phyloP scores from a whole-genome alignment of 2,329 filamentous ascomycete genomes.

The Nemania bipapillata region DNA sequence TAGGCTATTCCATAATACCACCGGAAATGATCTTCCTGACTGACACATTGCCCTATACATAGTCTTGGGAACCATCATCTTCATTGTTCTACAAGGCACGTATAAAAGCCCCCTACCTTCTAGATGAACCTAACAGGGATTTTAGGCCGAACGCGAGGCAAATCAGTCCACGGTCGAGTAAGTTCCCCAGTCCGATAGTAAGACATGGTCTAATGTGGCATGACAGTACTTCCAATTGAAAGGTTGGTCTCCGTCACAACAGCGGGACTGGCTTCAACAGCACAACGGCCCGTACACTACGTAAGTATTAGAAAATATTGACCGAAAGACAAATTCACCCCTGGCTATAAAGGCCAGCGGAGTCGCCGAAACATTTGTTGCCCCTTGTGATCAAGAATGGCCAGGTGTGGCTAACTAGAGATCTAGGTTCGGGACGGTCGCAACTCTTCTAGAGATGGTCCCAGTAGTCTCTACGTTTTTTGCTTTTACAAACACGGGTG shows the following conservation, averaged over 20 bases:
- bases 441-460: conserved; percentile 84
- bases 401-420: conserved; percentile 7
- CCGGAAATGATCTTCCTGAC: not conserved
- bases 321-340: not conserved
- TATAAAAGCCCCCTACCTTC: not conserved
- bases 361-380: conserved; percentile 9
- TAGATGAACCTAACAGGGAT: conserved; percentile 30
- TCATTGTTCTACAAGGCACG: conserved; percentile 79
- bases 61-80: conserved; percentile 83
- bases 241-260: conserved; percentile 75
- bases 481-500: conserved; percentile 85
- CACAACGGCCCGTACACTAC: conserved; percentile 82
- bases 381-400: not conserved
- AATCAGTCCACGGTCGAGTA: conserved; percentile 65
- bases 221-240: conserved; percentile 90
- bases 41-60: conserved; percentile 18
- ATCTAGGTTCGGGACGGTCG: conserved; percentile 75
- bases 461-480: conserved; percentile 86
- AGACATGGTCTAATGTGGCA: conserved; percentile 60
- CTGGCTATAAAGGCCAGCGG: not conserved
- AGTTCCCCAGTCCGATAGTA: conserved; percentile 44
- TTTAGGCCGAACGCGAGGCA: conserved; percentile 61
- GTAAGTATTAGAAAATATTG: conserved; percentile 61
- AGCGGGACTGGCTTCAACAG: conserved; percentile 74
- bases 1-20: conserved; percentile 13